Conservation (phyloP, 2,329 filamentous ascomycete species). For the Fusarium proliferatum region DNA sequence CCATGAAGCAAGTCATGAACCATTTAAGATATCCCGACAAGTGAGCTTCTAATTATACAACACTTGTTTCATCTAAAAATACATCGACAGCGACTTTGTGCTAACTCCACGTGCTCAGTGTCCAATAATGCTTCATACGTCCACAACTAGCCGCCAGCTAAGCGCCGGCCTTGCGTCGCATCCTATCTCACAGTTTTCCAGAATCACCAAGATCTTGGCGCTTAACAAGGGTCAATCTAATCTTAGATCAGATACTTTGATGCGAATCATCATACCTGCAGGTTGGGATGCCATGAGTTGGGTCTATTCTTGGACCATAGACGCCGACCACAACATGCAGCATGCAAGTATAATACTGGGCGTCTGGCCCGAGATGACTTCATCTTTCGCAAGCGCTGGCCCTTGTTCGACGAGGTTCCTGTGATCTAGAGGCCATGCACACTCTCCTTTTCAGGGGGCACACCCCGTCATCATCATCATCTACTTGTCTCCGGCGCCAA, state of each 20-base stretch:
- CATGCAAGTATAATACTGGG: conserved; percentile 28
- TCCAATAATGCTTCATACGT: conserved; percentile 26
- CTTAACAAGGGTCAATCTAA: conserved; percentile 23
- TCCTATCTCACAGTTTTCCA: conserved; percentile 28
- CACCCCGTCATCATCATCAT: conserved; percentile 7
- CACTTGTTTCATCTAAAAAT: conserved; percentile 28
- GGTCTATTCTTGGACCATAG: conserved; percentile 23
- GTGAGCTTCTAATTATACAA: conserved; percentile 14
- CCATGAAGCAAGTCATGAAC: conserved; percentile 21
- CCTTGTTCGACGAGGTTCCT: conserved; percentile 22
- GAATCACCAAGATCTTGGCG: conserved; percentile 31
- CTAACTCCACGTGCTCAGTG: conserved; percentile 4
- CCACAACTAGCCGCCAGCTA: conserved; percentile 41
- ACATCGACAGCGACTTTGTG: neutral
- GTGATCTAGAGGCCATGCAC: conserved; percentile 30
- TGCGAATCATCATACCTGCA: conserved; percentile 25
- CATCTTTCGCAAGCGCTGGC: conserved; percentile 17
- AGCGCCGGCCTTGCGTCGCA: conserved; percentile 38
- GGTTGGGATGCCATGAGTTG: neutral
- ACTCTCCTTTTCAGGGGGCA: conserved; percentile 12
- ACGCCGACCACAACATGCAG: conserved; percentile 22
- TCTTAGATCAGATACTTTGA: conserved; percentile 25
- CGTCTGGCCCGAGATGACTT: conserved; percentile 36
- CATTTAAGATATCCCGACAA: neutral
- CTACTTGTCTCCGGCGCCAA: conserved; percentile 23